phyloP scores from a whole-genome alignment of 306 rosid species.

The Amphicarpaea edgeworthii region DNA sequence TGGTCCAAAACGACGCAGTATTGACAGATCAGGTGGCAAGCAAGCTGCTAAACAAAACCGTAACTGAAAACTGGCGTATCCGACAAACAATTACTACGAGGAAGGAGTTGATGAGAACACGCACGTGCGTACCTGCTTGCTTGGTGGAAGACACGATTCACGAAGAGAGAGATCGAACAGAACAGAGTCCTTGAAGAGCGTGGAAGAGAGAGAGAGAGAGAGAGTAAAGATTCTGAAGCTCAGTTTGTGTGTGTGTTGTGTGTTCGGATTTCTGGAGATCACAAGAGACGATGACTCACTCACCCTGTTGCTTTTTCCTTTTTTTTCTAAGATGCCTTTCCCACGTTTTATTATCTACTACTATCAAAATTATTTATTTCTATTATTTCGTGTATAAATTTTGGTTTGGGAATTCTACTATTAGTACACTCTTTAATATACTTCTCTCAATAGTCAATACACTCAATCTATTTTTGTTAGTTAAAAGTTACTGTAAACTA shows the following conservation, averaged over 20 bases:
- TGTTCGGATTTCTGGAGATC: conserved; percentile 55
- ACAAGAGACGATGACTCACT: conserved; percentile 50
- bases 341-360: not conserved
- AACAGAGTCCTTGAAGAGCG: conserved; percentile 21
- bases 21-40: conserved; percentile 55
- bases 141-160: conserved; percentile 43
- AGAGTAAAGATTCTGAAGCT: conserved; percentile 54
- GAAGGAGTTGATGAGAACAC: conserved; percentile 11
- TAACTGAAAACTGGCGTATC: conserved; percentile 32
- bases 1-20: conserved; percentile 24
- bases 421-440: too few relatives aligned
- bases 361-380: too few relatives aligned
- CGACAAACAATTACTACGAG: conserved; percentile 25
- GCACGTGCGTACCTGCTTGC: conserved; percentile 59
- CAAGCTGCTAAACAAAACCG: conserved; percentile 26
- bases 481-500: too few relatives aligned
- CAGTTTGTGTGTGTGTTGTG: conserved; percentile 33
- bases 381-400: too few relatives aligned
- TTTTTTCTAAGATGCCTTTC: conserved; percentile 34
- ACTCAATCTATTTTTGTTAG: too few relatives aligned
- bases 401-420: too few relatives aligned
- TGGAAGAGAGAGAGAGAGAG: conserved; percentile 42
- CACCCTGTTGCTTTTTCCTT: conserved; percentile 18
- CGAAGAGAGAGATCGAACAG: conserved; percentile 45
- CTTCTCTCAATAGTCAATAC: too few relatives aligned